These are phyloP conservation scores for Hyaloscypha hepaticicola DNA, from an alignment of 495 filamentous ascomycete species.

Conservation along the genomic window DNA sequence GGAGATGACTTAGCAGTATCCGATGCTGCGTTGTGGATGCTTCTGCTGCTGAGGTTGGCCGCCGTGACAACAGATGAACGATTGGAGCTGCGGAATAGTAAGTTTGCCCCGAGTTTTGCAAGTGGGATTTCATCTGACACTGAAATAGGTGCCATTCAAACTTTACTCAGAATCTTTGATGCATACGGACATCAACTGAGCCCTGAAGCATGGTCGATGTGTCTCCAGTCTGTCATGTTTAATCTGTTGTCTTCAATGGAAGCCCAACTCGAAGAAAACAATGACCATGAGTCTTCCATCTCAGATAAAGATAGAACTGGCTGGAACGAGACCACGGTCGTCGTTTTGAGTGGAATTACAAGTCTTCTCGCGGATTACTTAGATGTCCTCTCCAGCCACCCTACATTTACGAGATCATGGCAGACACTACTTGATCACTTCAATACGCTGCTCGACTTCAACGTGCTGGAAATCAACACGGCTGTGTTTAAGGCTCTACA, in stretches of 20 bases:
- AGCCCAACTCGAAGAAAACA: conserved; percentile 38
- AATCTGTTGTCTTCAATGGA: conserved; percentile 64
- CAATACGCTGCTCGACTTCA: conserved; percentile 55
- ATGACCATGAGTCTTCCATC: conserved; percentile 19
- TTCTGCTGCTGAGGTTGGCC: conserved; percentile 75
- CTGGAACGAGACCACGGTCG: conserved; percentile 77
- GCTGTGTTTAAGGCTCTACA: conserved; percentile 68
- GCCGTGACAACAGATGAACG: conserved; percentile 73
- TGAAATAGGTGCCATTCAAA: conserved; percentile 65
- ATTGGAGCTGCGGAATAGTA: conserved; percentile 85
- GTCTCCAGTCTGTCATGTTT: conserved; percentile 76
- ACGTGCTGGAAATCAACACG: conserved; percentile 66
- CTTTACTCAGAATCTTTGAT: conserved; percentile 86
- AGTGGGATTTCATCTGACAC: conserved; percentile 35
- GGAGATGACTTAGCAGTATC: conserved; percentile 49
- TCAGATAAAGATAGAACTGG: conserved; percentile 46
- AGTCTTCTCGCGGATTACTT: conserved; percentile 68
- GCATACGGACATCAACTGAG: conserved; percentile 81
- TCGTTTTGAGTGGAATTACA: conserved; percentile 69
- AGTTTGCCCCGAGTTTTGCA: conserved; percentile 29
- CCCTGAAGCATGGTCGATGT: conserved; percentile 78
- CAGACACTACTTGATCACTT: conserved; percentile 66
- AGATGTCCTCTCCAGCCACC: conserved; percentile 54
- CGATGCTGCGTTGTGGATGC: conserved; percentile 75
- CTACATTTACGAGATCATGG: conserved; percentile 64